A percentile compares a stretch with the other conserved stretches of the same genome.
Conservation (phyloP, 441 rosid species). For the Populus tomentosa region DNA sequence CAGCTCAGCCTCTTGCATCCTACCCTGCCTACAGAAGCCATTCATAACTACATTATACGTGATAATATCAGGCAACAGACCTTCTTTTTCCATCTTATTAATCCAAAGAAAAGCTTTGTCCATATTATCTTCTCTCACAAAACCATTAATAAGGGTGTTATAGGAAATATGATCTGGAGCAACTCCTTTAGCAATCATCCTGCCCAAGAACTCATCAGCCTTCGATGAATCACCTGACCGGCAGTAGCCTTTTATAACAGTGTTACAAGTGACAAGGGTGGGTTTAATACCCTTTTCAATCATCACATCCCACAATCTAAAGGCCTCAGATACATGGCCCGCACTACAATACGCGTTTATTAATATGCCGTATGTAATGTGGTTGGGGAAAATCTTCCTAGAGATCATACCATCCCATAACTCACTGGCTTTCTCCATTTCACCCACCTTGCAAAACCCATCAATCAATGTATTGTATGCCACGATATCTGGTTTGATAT, state of each 20-base stretch:
- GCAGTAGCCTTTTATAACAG: constrained; percentile 70
- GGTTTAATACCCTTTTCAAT: constrained; percentile 51
- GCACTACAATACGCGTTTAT: constrained; percentile 64
- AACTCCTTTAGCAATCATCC: constrained; percentile 52
- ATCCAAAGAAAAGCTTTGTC: constrained; percentile 52
- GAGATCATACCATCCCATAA: constrained; percentile 65
- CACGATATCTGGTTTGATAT: constrained; percentile 54
- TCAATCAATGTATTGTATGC: constrained; percentile 62
- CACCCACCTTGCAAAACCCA: constrained; percentile 74
- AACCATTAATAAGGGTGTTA: constrained; percentile 71
- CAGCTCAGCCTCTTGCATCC: constrained; percentile 71
- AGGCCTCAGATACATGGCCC: constrained; percentile 57
- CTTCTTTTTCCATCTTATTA: constrained; percentile 60
- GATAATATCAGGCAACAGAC: constrained; percentile 50
- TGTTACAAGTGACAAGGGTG: constrained; percentile 60
- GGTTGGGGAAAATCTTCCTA: constrained; percentile 45
- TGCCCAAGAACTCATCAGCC: constrained; percentile 55
- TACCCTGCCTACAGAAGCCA: constrained; percentile 74
- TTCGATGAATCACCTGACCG: constrained; percentile 55
- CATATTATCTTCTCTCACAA: constrained; percentile 65
- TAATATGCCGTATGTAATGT: constrained; percentile 61
- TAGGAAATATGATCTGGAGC: constrained; percentile 60
- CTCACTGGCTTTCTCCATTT: constrained; percentile 53
- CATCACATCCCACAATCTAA: constrained; percentile 81
- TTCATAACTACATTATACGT: constrained; percentile 61